These are phyloP conservation scores for Kokia cookei DNA, from an alignment of 441 rosid genomes.

Conservation along the genomic window DNA sequence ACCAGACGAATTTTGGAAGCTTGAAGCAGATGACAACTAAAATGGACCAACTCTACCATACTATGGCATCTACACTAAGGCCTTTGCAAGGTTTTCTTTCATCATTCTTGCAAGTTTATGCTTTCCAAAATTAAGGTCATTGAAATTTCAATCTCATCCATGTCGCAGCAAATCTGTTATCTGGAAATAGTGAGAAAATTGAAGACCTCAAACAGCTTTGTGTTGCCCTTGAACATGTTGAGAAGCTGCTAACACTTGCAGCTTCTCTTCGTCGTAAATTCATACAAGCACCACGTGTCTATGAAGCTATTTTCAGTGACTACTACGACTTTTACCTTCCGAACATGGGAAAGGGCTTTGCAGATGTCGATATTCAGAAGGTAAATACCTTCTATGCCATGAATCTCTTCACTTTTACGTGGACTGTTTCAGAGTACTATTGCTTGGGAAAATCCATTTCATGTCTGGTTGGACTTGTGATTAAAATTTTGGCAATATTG, in stretches of 20 bases:
- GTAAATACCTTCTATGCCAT: conserved; percentile 31
- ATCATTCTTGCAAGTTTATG: conserved; percentile 4
- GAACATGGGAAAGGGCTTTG: conserved; percentile 53
- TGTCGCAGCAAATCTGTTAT: conserved; percentile 51
- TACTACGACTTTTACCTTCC: conserved; percentile 57
- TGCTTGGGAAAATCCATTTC: conserved; percentile 3
- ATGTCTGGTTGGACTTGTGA: background rate
- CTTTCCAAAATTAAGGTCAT: background rate
- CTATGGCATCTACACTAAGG: conserved; percentile 52
- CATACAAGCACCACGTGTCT: conserved; percentile 56
- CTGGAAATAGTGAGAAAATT: conserved; percentile 43
- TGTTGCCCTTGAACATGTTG: conserved; percentile 65
- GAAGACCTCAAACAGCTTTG: conserved; percentile 68
- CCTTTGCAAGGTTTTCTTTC: conserved; percentile 51
- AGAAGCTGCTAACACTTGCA: conserved; percentile 74
- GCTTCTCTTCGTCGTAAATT: conserved; percentile 91
- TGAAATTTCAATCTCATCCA: background rate
- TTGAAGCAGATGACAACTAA: conserved; percentile 68
- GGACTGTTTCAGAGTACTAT: background rate
- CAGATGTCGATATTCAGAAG: conserved; percentile 30
- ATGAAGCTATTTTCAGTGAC: conserved; percentile 66
- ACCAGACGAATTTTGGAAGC: conserved; percentile 64
- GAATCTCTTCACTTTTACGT: background rate
- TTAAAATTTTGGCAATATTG: background rate
- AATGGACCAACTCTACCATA: conserved; percentile 72